phyloP scores from a whole-genome alignment of 106 monocot genomes.

The Allium sativum region DNA sequence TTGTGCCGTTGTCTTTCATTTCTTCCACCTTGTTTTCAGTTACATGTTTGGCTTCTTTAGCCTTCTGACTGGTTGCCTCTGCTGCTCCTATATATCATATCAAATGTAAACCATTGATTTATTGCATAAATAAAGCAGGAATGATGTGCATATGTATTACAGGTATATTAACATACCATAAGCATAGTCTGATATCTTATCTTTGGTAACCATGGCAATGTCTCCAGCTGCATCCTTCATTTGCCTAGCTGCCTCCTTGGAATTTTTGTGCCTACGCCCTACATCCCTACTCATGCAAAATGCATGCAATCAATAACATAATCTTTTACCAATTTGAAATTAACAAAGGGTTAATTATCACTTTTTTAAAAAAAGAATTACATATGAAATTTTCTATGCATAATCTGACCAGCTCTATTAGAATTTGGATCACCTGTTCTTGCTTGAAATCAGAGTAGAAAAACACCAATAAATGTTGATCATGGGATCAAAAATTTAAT shows the following conservation, averaged over 20 bases:
- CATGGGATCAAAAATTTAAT: too few species aligned
- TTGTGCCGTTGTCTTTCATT: background rate
- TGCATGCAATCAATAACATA: background rate
- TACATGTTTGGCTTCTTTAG: background rate
- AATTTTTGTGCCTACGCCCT: background rate
- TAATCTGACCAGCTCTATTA: background rate
- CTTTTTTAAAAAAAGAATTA: too few species aligned
- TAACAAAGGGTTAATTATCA: too few species aligned
- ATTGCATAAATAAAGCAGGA: background rate
- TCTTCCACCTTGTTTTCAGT: background rate
- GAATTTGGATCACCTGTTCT: too few species aligned
- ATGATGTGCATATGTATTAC: background rate
- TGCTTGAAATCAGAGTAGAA: too few species aligned
- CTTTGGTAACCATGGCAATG: background rate
- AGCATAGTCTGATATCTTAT: background rate
- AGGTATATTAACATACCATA: background rate
- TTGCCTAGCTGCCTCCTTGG: background rate
- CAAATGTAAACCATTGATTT: too few species aligned
- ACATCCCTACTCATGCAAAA: background rate
- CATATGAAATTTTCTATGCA: background rate
- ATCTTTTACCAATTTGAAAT: background rate
- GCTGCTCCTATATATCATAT: background rate
- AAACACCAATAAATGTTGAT: too few species aligned
- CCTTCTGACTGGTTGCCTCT: background rate
- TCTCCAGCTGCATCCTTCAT: conserved; percentile 5